Evolutionary conservation across 2,329 filamentous ascomycete genomes (phyloP).

Genomic region (Talaromyces sp.): DNA sequence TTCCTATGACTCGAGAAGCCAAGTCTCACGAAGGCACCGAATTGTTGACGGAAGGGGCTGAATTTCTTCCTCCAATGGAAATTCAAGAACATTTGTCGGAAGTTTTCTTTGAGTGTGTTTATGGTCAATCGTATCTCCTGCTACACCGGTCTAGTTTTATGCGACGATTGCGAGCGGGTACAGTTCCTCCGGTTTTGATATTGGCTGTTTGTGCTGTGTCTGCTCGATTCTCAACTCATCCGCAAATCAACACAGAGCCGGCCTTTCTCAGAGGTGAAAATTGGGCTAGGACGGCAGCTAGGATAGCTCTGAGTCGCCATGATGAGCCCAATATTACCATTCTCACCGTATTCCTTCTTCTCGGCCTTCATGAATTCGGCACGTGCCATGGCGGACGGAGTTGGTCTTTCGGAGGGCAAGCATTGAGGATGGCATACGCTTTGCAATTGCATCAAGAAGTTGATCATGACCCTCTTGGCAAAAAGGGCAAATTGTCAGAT

Average conservation of each 20-base stretch:
- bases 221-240: conserved; percentile 90
- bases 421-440: conserved; percentile 94
- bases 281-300: conserved; percentile 83
- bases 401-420: conserved; percentile 94
- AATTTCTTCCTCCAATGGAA: conserved; percentile 78
- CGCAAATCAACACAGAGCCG: conserved; percentile 70
- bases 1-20: conserved; percentile 55
- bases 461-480: conserved; percentile 72
- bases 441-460: conserved; percentile 90
- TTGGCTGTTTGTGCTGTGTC: conserved; percentile 94
- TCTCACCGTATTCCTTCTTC: conserved; percentile 80
- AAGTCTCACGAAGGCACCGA: conserved; percentile 72
- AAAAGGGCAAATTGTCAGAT: conserved; percentile 57
- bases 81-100: conserved; percentile 92
- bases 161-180: conserved; percentile 71
- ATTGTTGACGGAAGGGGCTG: conserved; percentile 75
- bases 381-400: conserved; percentile 94
- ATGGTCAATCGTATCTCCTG: conserved; percentile 91
- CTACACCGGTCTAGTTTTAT: conserved; percentile 98
- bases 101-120: conserved; percentile 92
- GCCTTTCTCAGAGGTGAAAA: conserved; percentile 86
- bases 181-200: conserved; percentile 82
- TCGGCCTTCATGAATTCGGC: conserved; percentile 92
- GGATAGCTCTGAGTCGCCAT: conserved; percentile 82
- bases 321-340: conserved; percentile 97